These are phyloP conservation scores for Talaromyces marneffei DNA, from an alignment of 2,329 filamentous ascomycete genomes.

Conservation along the genomic window DNA sequence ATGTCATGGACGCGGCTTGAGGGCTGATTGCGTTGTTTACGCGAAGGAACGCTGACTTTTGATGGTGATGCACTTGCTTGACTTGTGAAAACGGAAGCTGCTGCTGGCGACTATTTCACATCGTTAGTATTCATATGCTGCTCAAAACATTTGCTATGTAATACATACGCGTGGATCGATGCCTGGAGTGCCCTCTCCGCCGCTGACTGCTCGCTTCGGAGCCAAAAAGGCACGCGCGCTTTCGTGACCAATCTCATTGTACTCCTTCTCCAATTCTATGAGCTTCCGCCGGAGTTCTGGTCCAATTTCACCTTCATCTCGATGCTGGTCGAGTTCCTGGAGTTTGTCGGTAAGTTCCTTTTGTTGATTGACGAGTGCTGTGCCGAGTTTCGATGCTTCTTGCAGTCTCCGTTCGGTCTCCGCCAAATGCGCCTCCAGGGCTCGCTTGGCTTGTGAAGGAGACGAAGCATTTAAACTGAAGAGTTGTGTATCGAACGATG, in stretches of 20 bases:
- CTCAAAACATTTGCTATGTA: not conserved
- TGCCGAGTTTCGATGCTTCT: conserved; percentile 84
- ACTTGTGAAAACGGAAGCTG: conserved; percentile 73
- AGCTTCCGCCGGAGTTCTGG: conserved; percentile 78
- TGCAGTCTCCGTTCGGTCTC: conserved; percentile 89
- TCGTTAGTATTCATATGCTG: not conserved
- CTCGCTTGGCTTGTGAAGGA: conserved; percentile 78
- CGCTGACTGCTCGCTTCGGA: conserved; percentile 71
- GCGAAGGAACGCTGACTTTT: conserved; percentile 79
- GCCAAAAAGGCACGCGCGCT: conserved; percentile 81
- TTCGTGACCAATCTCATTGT: conserved; percentile 86
- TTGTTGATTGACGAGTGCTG: conserved; percentile 78
- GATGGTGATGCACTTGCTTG: conserved; percentile 80
- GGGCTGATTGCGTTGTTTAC: conserved; percentile 85
- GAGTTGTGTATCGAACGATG: conserved; percentile 72
- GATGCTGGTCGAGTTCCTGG: conserved; percentile 73
- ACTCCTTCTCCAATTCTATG: conserved; percentile 84
- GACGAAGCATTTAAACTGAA: conserved; percentile 78
- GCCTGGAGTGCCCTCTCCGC: conserved; percentile 52
- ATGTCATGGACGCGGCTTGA: conserved; percentile 88
- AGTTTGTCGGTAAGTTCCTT: conserved; percentile 75
- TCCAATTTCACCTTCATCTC: conserved; percentile 70
- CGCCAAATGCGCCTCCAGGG: conserved; percentile 81
- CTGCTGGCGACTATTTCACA: conserved; percentile 57
- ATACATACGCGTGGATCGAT: conserved; percentile 43